Evolutionary conservation across 768 basidiomycete species (phyloP), one percentile per base, ranked within the genome.

Genomic region (Galerina marginata): DNA sequence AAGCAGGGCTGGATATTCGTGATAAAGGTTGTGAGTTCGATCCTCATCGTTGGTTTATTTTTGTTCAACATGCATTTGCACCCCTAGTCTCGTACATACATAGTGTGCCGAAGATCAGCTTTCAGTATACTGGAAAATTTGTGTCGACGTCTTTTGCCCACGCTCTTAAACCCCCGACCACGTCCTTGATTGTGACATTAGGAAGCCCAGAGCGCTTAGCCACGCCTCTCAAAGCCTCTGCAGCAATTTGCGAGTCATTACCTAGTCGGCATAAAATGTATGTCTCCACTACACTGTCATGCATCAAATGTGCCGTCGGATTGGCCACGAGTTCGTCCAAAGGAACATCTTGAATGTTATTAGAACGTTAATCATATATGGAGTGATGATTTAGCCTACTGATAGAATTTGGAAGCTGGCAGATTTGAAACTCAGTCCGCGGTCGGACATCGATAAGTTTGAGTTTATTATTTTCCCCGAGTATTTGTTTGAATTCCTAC

Each of bases 231-330:
- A 93, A 65, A 6, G 87, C 86, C 33, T 85, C 79, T 2, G 86
- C 94, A 36, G 95, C 96, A 15, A 92, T 82, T 71, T 93, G 92
- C 0, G 93, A 95, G 72, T 97, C 96, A 69, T 96, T 98, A 2
- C 96, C 95, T 23, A 93, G 79, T 37, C 92, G 83, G 73, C 95
- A 98, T 25, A 96, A 72, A 20, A 96, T 77, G 59, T 87, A 86
- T 5, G 77, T 79, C 11, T 77, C 71, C 11, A 65, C 71, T 15
- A 56, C 51, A 29, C 56, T 53, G 37, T 69, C 64, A 4, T 64
- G 42, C 9, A 75, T 67, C n/a, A 86, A 53, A 15, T 48, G 16
- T 14, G 29, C 26, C 12, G 47, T 14, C 11, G 47, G 47, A 33
- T 48, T 48, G 25, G 47, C 12, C 15, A 33, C 2, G 26, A 48